A percentile compares a stretch with the other conserved stretches of the same genome.
These are phyloP conservation scores for Russula olivacea DNA, from an alignment of 768 basidiomycete genomes.

Conservation along the genomic window DNA sequence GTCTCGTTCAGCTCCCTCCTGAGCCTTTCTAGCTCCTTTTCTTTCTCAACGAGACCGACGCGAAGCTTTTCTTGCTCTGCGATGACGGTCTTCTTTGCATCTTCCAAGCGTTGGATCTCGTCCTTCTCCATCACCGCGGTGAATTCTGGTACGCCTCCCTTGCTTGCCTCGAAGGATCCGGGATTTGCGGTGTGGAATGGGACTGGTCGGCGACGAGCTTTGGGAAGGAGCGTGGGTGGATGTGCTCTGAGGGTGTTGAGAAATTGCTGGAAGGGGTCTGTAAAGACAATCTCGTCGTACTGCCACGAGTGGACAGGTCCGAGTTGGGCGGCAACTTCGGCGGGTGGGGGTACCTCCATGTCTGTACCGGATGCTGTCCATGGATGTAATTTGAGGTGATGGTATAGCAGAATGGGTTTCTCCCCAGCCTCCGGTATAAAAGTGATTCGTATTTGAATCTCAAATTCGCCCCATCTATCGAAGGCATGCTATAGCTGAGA, in stretches of 20 bases:
- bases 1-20: slow-evolving; percentile 45
- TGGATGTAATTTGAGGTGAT: slow-evolving; percentile 93
- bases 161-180: slow-evolving; percentile 57
- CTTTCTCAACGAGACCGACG: slow-evolving; percentile 62
- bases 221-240: slow-evolving; percentile 78
- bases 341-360: slow-evolving; percentile 61
- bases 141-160: slow-evolving; percentile 74
- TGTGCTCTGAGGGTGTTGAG: slow-evolving; percentile 74
- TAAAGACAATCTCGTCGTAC: slow-evolving; percentile 96
- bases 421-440: slow-evolving; percentile 88
- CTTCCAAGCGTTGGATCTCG: slow-evolving; percentile 74
- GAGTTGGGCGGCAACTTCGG: slow-evolving; percentile 57
- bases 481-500: neutral
- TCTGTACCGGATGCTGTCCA: slow-evolving; percentile 65
- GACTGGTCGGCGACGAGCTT: slow-evolving; percentile 50
- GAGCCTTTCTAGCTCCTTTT: slow-evolving; percentile 70
- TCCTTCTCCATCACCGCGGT: slow-evolving; percentile 79
- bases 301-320: slow-evolving; percentile 96
- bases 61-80: slow-evolving; percentile 75
- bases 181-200: slow-evolving; percentile 61
- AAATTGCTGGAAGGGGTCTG: slow-evolving; percentile 86
- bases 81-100: slow-evolving; percentile 62
- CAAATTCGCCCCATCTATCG: slow-evolving; percentile 94
- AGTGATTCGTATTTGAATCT: slow-evolving; percentile 85
- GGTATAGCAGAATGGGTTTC: slow-evolving; percentile 80